Conservation (phyloP, 1,284 basidiomycete genomes). For the Trichosporon coremiiforme region DNA sequence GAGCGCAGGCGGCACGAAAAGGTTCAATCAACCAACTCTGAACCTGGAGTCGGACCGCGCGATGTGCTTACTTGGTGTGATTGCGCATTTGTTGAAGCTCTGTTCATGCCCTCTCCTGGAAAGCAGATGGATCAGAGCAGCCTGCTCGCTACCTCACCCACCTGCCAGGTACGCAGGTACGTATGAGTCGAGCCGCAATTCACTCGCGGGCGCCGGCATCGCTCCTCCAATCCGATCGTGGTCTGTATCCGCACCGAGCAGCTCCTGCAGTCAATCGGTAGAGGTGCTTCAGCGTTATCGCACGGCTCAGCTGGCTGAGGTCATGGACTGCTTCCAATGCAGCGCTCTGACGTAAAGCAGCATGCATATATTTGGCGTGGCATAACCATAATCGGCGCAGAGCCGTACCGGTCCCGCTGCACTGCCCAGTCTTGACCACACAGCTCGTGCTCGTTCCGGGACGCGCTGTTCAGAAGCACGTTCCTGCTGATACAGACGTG, state of each 20-base stretch:
- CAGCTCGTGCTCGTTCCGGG: background rate
- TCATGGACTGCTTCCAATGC: background rate
- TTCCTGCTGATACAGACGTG: too few species aligned
- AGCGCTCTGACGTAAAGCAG: slow-evolving; percentile 8
- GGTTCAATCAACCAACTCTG: slow-evolving; percentile 8
- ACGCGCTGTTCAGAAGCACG: background rate
- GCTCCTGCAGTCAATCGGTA: too few species aligned
- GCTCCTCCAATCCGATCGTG: background rate
- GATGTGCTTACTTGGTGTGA: too few species aligned
- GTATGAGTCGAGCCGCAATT: background rate
- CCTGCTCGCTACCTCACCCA: background rate
- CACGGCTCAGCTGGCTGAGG: background rate
- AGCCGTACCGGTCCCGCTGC: background rate
- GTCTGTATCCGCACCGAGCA: too few species aligned
- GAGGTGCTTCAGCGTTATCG: too few species aligned
- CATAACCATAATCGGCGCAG: slow-evolving; percentile 7
- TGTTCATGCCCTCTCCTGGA: too few species aligned
- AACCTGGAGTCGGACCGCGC: slow-evolving; percentile 4
- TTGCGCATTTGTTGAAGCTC: too few species aligned
- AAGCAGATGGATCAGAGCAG: too few species aligned
- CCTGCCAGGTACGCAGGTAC: background rate
- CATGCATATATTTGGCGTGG: slow-evolving; percentile 1
- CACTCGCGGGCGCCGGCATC: background rate
- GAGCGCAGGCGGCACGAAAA: background rate
- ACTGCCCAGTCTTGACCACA: background rate